A percentile compares a stretch with the other conserved stretches of the same genome.
Conservation (phyloP, 768 basidiomycete species). For the Suillus decipiens region DNA sequence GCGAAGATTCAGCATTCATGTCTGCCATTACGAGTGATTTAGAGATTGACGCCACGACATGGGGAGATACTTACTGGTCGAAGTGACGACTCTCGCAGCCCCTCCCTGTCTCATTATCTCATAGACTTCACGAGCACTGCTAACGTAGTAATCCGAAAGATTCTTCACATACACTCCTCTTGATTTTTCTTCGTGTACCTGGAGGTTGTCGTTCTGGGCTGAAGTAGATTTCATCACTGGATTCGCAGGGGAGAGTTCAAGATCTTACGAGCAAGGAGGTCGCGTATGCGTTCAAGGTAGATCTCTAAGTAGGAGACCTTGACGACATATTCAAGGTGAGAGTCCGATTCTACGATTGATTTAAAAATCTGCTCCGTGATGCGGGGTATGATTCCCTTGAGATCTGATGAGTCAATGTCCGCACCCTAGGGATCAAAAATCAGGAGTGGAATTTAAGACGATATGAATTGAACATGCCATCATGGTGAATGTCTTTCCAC, state of each 20-base stretch:
- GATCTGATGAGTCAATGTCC: constrained; percentile 91
- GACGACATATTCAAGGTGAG: constrained; percentile 95
- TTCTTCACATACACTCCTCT: constrained; percentile 98
- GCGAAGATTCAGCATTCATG: constrained; percentile 99
- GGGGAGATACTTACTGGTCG: constrained; percentile 76
- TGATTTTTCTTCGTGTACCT: constrained; percentile 97
- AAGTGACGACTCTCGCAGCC: constrained; percentile 85
- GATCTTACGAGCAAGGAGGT: constrained; percentile 89
- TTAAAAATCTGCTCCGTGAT: constrained; percentile 99
- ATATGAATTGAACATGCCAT: constrained; percentile 62
- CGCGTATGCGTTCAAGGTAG: constrained; percentile 93
- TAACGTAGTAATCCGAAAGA: constrained; percentile 97
- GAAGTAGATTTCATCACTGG: constrained; percentile 7
- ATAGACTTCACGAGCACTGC: constrained; percentile 92
- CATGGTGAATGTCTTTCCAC: constrained; percentile 98
- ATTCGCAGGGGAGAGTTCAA: neutral
- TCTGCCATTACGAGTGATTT: constrained; percentile 48
- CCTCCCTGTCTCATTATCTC: constrained; percentile 99
- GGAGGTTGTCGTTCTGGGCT: constrained; percentile 98
- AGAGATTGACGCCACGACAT: constrained; percentile 9
- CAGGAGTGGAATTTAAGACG: constrained; percentile 12
- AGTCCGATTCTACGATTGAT: constrained; percentile 93
- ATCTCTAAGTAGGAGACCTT: constrained; percentile 99
- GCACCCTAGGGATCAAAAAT: constrained; percentile 65
- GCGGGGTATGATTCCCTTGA: constrained; percentile 96